Evolutionary conservation across 768 basidiomycete species (phyloP).

Genomic region (Gautieria morchelliformis): DNA sequence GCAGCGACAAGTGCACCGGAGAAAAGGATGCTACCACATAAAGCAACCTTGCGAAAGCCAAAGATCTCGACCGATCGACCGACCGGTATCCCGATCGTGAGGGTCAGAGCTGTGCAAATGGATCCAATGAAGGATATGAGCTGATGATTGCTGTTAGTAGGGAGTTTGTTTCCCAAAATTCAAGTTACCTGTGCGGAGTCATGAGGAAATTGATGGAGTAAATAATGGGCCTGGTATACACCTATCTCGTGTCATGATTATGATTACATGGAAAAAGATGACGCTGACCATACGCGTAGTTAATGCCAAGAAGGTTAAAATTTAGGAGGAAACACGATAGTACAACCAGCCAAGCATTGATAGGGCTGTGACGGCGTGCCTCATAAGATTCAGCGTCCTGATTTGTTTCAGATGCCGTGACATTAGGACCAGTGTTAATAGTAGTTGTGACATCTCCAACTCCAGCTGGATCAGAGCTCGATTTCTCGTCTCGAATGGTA

Average conservation of each 20-base stretch:
- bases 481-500: too few relatives aligned
- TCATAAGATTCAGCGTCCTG: not conserved
- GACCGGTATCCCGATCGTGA: not conserved
- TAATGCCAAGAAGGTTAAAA: not conserved
- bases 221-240: conserved; percentile 6
- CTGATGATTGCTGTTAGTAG: not conserved
- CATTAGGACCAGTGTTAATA: too few relatives aligned
- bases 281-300: not conserved
- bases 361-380: not conserved
- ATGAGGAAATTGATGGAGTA: conserved; percentile 1
- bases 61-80: conserved; percentile 4
- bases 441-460: too few relatives aligned
- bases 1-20: not conserved
- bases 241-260: not conserved
- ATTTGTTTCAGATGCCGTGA: too few relatives aligned
- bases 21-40: conserved; percentile 1
- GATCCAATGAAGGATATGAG: conserved; percentile 3
- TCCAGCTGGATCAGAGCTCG: too few relatives aligned
- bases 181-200: not conserved
- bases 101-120: conserved; percentile 1
- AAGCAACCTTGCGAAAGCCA: not conserved
- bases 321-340: not conserved
- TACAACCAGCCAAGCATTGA: not conserved
- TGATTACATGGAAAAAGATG: not conserved
- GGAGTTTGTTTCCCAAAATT: not conserved